Conservation (phyloP, 2,329 filamentous ascomycete genomes). For the Onygenales sp. region DNA sequence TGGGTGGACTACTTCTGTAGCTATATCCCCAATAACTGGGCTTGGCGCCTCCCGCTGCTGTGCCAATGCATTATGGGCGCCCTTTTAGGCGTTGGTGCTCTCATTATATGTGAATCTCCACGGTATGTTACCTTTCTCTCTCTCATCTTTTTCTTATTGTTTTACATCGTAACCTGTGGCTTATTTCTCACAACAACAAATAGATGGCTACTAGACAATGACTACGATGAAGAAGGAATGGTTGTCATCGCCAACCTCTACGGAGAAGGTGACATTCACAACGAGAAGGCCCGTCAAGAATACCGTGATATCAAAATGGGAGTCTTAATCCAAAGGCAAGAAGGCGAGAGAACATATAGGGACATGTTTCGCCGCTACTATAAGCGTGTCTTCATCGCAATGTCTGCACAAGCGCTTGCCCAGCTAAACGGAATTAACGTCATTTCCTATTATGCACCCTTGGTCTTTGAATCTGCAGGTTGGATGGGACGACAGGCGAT, state of each 20-base stretch:
- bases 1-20: conserved; percentile 99
- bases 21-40: conserved; percentile 72
- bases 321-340: conserved; percentile 83
- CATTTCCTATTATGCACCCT: conserved; percentile 95
- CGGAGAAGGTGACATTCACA: conserved; percentile 89
- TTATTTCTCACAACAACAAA: neutral
- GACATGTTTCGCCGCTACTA: conserved; percentile 95
- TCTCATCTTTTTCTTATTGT: conserved; percentile 19
- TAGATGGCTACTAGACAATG: conserved; percentile 94
- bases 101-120: conserved; percentile 93
- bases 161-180: conserved; percentile 2
- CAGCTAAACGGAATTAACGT: conserved; percentile 99
- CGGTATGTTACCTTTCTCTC: conserved; percentile 46
- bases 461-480: conserved; percentile 94
- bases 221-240: conserved; percentile 96
- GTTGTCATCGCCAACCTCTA: conserved; percentile 97
- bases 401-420: conserved; percentile 92
- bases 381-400: conserved; percentile 92
- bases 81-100: conserved; percentile 72
- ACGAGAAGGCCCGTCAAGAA: conserved; percentile 83
- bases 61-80: conserved; percentile 95
- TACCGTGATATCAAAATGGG: conserved; percentile 99
- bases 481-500: conserved; percentile 86
- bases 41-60: conserved; percentile 81
- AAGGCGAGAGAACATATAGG: conserved; percentile 80